Base-by-base conservation (phyloP, 108 stramenopile genomes). In the Fistulifera pelliculosa region DNA sequence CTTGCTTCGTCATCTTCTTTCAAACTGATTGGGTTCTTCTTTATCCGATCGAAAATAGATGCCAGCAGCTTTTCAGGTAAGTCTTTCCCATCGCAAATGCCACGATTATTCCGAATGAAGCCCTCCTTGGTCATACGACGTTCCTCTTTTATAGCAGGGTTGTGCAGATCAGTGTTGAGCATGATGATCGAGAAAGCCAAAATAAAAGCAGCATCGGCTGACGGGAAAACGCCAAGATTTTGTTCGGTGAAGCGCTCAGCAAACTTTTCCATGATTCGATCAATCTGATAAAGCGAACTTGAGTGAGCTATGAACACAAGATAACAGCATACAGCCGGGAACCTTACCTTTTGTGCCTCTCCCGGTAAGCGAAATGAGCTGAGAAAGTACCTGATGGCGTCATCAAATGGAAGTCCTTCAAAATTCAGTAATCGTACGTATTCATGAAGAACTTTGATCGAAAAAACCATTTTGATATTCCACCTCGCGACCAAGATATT, bases 231-330 rank as follows among this genome's bases (percentile, higher is more conserved):
- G 25, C 52, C 62, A 6, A 76, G 70, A 67, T 95, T 95, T 59
- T 94, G 92, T 39, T 70, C 67, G 27, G 77, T 92, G 69, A 89
- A 99, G 7, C 88, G 74, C 66, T 94, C 98, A 15, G 98, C 95
- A 70, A 97, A 99, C 41, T 94, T 96, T 62, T 99, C 98, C 95
- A 99, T 96, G 57, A 99, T 98, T 26, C 98, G 96, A 65, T 99
- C 98, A 71, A 99, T 99, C 78, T 79, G 49, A 49, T 21, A 27
- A 54, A 15, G 31, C 26, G 19, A 60, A 52, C 11, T 24, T 59
- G 52, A 17, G 16, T 10, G 23, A 11, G 24, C 27, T 11, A 27
- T 12, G 35, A 40, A 54, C 28, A 28, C 54, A 7, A 6, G 38
- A 35, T n/a, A 39, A 5, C 3, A 18, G 3, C 22, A 38, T 11